Base-by-base conservation (phyloP, 768 basidiomycete species). In the Rhodosporidiobolus sp. region DNA sequence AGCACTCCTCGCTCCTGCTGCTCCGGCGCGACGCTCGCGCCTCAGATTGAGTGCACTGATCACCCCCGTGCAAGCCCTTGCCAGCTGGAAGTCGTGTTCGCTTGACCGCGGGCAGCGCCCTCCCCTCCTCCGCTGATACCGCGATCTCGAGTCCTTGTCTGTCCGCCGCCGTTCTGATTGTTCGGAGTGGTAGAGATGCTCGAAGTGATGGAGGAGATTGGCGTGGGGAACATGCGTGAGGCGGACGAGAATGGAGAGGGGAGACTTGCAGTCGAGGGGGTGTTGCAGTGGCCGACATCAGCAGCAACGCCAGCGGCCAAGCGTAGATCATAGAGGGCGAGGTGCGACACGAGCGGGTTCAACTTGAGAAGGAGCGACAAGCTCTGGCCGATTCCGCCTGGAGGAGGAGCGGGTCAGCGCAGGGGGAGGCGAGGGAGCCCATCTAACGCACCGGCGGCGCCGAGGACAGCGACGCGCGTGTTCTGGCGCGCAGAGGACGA, bases 301-400 rank as follows among this genome's bases (percentile, higher is more conserved):
- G 94, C 93, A 74, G 94, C 95, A 69, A 99, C 95, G 85, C 96
- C 96, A 73, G 91, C 90, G 49, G 94, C 92, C 78, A 92, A 92
- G 79, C 92, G 90, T 80, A 95, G 94, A 85, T 95, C 94, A 84
- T 92, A 97, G 76, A 97, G 85, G 74, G 89, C 68, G 46, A 78
- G 70, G 20, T 54, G 35, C 45, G 71, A 59, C 50, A 72, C 71
- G 56, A 94, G 84, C 54, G 92, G 92, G 85, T 99, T 90, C 76
- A 84, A 87, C 86, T 98, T 97, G 81, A 97, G 88, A 76, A 96
- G 86, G 76, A 98, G 84, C 59, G 93, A 95, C 79, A 97, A 85
- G 80, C 95, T 94, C 83, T 98, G 95, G 81, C 95, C 95, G 82
- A 98, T 98, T 32, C 63, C 63, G 17, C 63, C 63, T 65, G 54